Evolutionary conservation across 768 basidiomycete genomes (phyloP), one percentile per base, ranked within the genome.

Genomic region (Boletellus emodensis): DNA sequence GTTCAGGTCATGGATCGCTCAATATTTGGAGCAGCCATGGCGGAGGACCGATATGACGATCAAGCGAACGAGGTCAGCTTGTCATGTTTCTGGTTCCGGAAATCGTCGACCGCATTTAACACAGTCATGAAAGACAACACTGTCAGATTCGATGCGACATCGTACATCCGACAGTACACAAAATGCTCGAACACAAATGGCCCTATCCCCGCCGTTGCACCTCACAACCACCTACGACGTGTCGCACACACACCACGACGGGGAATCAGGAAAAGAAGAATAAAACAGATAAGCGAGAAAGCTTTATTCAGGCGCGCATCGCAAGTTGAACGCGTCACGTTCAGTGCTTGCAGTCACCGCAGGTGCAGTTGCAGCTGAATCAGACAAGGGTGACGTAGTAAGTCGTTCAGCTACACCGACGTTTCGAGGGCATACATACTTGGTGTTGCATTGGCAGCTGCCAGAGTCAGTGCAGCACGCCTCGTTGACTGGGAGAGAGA

Each of bases 331-430:
- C 36, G 6, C 26, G 3, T 41, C 20, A 20, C 20, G 6, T 35
- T 51, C 30, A 59, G 41, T 56, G 53, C 53, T 55, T 59, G 60
- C 60, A 61, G 41, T 53, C 56, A 35, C 53, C 22, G 24, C 60
- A 61, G 24, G 48, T 55, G 56, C 56, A 61, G 28, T 26, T 22
- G 26, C 60, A 61, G 6, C 60, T 59, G 56, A 3, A 11, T 12
- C 14, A 17, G 20, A 13, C 11, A 7, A 33, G 35, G 14, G 26
- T 13, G n/a, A 18, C 6, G 9, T 1, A 5, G 20, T 20, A n/a
- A 14, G 32, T 47, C 32, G 28, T 1, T 40, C 24, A 34, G 15
- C 36, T 20, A 12, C 17, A 8, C 8, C 14, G 9, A 9, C 26
- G 4, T 12, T 9, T 15, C n/a, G 34, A 12, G 30, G 15, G 26